Evolutionary conservation across 345 rosid genomes (phyloP).

Genomic region (Brassica cretica): DNA sequence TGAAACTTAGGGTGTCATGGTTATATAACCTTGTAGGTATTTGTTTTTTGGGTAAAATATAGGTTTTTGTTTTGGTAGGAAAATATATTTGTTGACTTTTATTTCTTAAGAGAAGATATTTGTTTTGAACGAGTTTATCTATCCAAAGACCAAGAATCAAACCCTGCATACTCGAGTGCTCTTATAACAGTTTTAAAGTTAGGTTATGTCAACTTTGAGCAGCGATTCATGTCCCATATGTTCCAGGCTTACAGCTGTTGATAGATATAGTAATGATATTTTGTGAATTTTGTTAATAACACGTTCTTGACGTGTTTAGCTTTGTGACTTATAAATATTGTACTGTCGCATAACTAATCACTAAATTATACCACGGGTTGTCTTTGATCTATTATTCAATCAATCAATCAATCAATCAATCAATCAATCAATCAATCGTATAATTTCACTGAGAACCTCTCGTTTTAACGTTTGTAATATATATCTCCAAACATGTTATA

Average conservation of each 20-base stretch:
- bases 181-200: slow-evolving; percentile 23
- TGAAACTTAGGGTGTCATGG: too few species aligned
- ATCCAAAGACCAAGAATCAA: slow-evolving; percentile 9
- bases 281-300: not conserved
- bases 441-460: not conserved
- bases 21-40: too few species aligned
- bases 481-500: not conserved
- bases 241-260: slow-evolving; percentile 6
- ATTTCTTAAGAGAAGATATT: not conserved
- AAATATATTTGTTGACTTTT: not conserved
- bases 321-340: not conserved
- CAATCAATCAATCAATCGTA: not conserved
- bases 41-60: too few species aligned
- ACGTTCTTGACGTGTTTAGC: not conserved
- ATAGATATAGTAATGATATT: not conserved
- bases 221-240: not conserved
- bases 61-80: not conserved
- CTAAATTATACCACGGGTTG: not conserved
- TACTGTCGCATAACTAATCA: not conserved
- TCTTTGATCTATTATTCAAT: not conserved
- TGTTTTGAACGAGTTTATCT: not conserved
- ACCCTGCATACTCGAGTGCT: slow-evolving; percentile 19
- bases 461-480: not conserved
- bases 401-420: not conserved
- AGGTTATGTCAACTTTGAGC: slow-evolving; percentile 11